Evolutionary conservation across 441 rosid genomes (phyloP).

Genomic region (Mallotus japonicus): DNA sequence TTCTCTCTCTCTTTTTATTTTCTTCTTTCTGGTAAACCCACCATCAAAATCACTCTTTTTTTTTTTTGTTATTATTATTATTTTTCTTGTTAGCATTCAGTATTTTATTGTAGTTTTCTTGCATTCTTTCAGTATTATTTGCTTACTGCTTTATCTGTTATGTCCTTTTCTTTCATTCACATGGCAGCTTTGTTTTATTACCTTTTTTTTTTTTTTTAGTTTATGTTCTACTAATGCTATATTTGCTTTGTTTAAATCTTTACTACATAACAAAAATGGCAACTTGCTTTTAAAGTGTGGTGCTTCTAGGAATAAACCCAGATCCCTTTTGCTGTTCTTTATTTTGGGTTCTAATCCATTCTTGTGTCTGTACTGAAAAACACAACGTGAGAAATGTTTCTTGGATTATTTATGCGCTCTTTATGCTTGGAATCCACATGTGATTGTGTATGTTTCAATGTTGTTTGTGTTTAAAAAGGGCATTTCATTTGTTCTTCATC

Average conservation of each 20-base stretch:
- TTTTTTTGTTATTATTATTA: not conserved
- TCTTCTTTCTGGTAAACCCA: conserved; percentile 9
- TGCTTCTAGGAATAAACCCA: not conserved
- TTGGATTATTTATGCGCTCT: not conserved
- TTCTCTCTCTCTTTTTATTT: too few relatives aligned
- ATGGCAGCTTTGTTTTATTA: not conserved
- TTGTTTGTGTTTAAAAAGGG: not conserved
- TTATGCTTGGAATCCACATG: not conserved
- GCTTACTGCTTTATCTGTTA: not conserved
- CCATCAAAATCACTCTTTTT: not conserved
- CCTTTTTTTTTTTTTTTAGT: not conserved
- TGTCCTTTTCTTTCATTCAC: not conserved
- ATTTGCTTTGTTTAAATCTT: not conserved
- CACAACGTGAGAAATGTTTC: not conserved
- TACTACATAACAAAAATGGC: not conserved
- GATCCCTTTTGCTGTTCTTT: not conserved
- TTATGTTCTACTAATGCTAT: not conserved
- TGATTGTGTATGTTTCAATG: not conserved
- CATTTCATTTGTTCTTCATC: not conserved
- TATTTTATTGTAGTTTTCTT: not conserved
- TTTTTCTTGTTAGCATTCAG: too few relatives aligned
- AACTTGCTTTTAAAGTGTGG: not conserved
- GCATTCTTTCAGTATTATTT: not conserved
- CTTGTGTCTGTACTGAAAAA: not conserved
- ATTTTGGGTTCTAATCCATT: not conserved